Conservation (phyloP, 768 basidiomycete genomes). For the Hebeloma cylindrosporum region DNA sequence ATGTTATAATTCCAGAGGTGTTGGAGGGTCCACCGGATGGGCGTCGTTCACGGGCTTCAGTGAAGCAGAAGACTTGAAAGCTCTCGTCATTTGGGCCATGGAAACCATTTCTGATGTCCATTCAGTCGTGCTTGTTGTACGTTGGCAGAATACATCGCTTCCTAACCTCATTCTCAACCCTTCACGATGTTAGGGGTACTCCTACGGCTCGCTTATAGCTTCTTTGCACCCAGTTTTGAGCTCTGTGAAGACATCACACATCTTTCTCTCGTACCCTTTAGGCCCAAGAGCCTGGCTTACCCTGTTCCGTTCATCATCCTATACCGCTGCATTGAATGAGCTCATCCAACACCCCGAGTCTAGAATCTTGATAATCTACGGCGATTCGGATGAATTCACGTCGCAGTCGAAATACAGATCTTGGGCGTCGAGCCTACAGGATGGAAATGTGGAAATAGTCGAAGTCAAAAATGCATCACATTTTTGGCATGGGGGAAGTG, state of each 20-base stretch:
- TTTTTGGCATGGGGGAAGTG: conserved; percentile 58
- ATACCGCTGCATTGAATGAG: conserved; percentile 48
- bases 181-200: conserved; percentile 47
- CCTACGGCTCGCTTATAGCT: conserved; percentile 73
- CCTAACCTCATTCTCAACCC: conserved; percentile 1
- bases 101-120: conserved; percentile 40
- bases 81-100: conserved; percentile 57
- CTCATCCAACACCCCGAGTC: conserved; percentile 47
- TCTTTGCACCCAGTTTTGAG: conserved; percentile 61
- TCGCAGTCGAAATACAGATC: conserved; percentile 47
- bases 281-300: conserved; percentile 68
- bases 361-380: conserved; percentile 63
- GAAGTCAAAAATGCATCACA: conserved; percentile 55
- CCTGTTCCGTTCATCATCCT: conserved; percentile 58
- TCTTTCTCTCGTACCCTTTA: conserved; percentile 77
- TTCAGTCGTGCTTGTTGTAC: conserved; percentile 61
- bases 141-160: conserved; percentile 20
- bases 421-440: conserved; percentile 50
- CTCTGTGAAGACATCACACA: conserved; percentile 55
- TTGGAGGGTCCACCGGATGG: conserved; percentile 72
- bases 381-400: conserved; percentile 75
- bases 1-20: conserved; percentile 76
- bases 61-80: conserved; percentile 71
- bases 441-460: conserved; percentile 30
- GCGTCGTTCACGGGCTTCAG: conserved; percentile 68